A percentile compares a stretch with the other conserved stretches of the same genome.
phyloP scores from a whole-genome alignment of 2,329 filamentous ascomycete genomes.

The Penicillium glabrum region DNA sequence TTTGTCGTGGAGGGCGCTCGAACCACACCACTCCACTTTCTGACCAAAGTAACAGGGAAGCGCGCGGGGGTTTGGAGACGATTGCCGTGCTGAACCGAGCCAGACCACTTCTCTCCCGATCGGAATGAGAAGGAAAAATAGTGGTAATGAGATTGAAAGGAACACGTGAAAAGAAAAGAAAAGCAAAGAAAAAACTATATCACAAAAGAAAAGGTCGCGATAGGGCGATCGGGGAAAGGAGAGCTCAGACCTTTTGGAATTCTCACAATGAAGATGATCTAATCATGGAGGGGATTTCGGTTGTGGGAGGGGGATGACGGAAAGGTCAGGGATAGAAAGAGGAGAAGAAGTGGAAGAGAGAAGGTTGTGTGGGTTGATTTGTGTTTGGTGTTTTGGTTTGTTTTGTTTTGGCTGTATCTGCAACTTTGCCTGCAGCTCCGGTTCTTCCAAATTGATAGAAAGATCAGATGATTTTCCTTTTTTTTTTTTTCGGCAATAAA shows the following conservation, averaged over 20 bases:
- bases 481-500: neutral
- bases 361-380: neutral
- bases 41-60: neutral
- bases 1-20: neutral
- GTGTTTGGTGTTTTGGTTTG: neutral
- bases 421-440: neutral
- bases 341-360: neutral
- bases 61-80: neutral
- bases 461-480: neutral
- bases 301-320: neutral
- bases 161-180: neutral
- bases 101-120: neutral
- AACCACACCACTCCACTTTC: neutral
- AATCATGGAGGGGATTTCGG: conserved; percentile 7
- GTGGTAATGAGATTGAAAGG: neutral
- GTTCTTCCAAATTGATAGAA: neutral
- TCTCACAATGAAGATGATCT: conserved; percentile 9
- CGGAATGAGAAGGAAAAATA: neutral
- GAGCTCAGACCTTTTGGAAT: conserved; percentile 14
- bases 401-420: neutral
- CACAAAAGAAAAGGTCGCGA: neutral
- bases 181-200: neutral
- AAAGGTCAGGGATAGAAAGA: neutral
- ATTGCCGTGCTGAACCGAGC: neutral
- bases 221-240: neutral